Evolutionary conservation across 352 stramenopile genomes (phyloP), one percentile per base, ranked within the genome.

Genomic region (Aphanomyces cochlioides): DNA sequence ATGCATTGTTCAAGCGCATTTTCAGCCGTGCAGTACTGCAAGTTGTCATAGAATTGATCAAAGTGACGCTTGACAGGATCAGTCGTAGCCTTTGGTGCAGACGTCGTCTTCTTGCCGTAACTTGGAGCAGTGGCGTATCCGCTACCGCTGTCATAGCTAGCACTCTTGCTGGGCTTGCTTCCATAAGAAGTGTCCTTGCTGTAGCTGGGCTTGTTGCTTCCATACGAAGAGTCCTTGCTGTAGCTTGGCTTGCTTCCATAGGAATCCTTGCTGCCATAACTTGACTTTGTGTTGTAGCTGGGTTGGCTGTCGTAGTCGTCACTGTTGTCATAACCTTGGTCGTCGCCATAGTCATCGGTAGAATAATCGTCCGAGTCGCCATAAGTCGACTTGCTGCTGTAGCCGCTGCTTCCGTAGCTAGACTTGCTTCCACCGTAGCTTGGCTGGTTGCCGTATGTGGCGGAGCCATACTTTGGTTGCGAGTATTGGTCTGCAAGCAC

Each of bases 1-100:
- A 60, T 60, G 15, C 53, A 60, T 12, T 15, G 17, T 28, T 21
- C 53, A 34, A 60, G 53, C 17, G 17, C 53, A 34, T 37, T 37
- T 28, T 60, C 53, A 13, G 53, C 53, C 53, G 34, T 60, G 53
- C 53, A 60, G 17, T 40, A 17, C 53, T 60, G 34, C 19, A 60
- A 34, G 53, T 60, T 60, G 53, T 60, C 53, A 7, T 60, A 60
- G 53, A 60, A 60, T 6, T 28, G 53, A 34, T 60, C 10, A 13
- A 60, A 60, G 17, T 13, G 53, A 13, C 39, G 13, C 45, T 53
- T 53, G 13, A 28, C 28, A 28, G 45, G 45, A 19, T 60, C 28
- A 19, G 53, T 37, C 53, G 13, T 15, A 60, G 15, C 15, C 28
- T 34, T 15, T 19, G 13, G 45, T 19, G 13, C n/a, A 19, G 45